A percentile compares a stretch with the other conserved stretches of the same genome.
Conservation (phyloP, 2,329 filamentous ascomycete species). For the Pseudocercospora fuligena region DNA sequence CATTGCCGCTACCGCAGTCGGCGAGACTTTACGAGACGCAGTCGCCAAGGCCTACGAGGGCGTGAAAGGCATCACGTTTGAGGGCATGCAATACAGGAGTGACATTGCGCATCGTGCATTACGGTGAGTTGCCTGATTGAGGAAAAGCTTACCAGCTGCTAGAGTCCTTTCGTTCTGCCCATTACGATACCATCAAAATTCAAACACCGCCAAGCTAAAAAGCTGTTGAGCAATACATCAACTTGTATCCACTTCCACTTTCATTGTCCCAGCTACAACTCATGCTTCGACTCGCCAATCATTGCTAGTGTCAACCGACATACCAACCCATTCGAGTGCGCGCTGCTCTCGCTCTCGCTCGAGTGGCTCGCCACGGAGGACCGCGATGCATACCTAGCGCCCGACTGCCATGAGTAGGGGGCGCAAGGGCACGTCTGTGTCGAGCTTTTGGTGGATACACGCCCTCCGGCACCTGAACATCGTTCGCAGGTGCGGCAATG, state of each 20-base stretch:
- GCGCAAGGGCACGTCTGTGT: not conserved
- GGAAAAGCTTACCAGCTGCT: not conserved
- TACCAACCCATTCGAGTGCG: not conserved
- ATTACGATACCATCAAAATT: not conserved
- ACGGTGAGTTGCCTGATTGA: constrained; percentile 27
- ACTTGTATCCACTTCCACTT: not conserved
- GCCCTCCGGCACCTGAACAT: not conserved
- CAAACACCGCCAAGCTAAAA: not conserved
- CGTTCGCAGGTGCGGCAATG: not conserved
- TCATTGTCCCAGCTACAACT: not conserved
- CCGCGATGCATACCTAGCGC: not conserved
- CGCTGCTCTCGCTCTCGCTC: not conserved
- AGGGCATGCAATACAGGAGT: constrained; percentile 88
- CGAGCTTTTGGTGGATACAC: not conserved
- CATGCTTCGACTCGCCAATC: not conserved
- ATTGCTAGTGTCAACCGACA: not conserved
- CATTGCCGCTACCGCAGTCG: constrained; percentile 86
- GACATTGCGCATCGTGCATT: constrained; percentile 75
- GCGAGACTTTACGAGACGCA: constrained; percentile 75
- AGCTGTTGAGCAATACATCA: not conserved
- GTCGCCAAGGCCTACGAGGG: constrained; percentile 87
- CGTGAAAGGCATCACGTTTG: constrained; percentile 78
- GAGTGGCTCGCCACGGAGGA: not conserved
- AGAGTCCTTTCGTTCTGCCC: not conserved
- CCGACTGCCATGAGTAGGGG: not conserved